phyloP scores from a whole-genome alignment of 2,329 filamentous ascomycete genomes.

The Exserohilum turcica region DNA sequence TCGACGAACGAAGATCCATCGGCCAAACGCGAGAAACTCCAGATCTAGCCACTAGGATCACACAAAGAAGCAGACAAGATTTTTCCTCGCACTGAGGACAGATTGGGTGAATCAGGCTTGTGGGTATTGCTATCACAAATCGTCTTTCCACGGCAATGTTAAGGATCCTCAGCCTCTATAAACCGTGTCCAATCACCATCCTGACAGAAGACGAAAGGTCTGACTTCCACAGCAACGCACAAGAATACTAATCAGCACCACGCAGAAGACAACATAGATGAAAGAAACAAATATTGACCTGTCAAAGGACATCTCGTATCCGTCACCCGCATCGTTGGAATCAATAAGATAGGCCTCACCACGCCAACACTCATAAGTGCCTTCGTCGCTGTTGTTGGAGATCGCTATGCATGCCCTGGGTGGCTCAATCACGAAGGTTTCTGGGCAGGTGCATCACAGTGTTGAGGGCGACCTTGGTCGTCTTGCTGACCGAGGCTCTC shows the following conservation, averaged over 20 bases:
- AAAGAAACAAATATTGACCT: neutral
- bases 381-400: neutral
- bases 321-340: neutral
- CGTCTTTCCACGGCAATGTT: neutral
- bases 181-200: neutral
- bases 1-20: neutral
- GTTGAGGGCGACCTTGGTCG: neutral
- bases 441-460: neutral
- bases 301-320: neutral
- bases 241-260: neutral
- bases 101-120: neutral
- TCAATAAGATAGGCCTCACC: neutral
- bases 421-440: neutral
- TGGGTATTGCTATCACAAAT: neutral
- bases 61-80: neutral
- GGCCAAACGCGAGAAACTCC: neutral
- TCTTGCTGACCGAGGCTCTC: neutral
- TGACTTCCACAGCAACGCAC: neutral
- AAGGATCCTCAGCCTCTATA: neutral
- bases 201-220: neutral
- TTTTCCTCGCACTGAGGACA: neutral
- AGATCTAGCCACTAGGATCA: neutral
- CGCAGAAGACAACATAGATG: neutral
- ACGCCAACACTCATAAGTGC: neutral
- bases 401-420: neutral